Conservation (phyloP, 2,329 filamentous ascomycete genomes). For the Orbilia blumenaviensis region DNA sequence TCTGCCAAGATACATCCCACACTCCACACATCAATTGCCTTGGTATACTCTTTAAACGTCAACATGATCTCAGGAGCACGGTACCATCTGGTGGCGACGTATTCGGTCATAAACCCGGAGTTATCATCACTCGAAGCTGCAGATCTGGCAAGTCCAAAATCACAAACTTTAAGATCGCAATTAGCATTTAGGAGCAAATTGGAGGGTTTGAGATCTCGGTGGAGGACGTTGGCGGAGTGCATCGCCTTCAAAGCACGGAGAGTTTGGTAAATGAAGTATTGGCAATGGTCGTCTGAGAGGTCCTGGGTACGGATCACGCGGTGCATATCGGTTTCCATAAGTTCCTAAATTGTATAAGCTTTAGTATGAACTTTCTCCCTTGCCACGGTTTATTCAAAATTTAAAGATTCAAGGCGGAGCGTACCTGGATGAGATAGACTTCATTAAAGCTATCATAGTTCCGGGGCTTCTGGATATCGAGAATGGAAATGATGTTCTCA, state of each 20-base stretch:
- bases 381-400: too few species aligned
- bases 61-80: constrained; percentile 99
- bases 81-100: constrained; percentile 98
- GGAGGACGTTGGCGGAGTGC: constrained; percentile 98
- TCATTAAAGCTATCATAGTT: constrained; percentile 97
- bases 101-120: constrained; percentile 99
- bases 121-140: constrained; percentile 98
- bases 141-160: constrained; percentile 94
- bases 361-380: constrained; percentile 4
- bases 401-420: constrained; percentile 52
- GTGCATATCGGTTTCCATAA: constrained; percentile 99
- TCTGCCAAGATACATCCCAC: constrained; percentile 97
- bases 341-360: constrained; percentile 69
- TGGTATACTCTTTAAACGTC: constrained; percentile 99
- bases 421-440: constrained; percentile 96
- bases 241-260: constrained; percentile 97
- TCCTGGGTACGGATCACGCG: constrained; percentile 98
- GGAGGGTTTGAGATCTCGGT: constrained; percentile 96
- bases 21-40: constrained; percentile 99
- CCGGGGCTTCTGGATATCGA: constrained; percentile 97
- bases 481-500: constrained; percentile 99
- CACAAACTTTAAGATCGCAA: constrained; percentile 98
- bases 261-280: constrained; percentile 99
- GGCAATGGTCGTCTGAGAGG: constrained; percentile 97
- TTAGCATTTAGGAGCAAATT: constrained; percentile 97